Conservation (phyloP, 257 asterid species). For the Gentiana straminea region DNA sequence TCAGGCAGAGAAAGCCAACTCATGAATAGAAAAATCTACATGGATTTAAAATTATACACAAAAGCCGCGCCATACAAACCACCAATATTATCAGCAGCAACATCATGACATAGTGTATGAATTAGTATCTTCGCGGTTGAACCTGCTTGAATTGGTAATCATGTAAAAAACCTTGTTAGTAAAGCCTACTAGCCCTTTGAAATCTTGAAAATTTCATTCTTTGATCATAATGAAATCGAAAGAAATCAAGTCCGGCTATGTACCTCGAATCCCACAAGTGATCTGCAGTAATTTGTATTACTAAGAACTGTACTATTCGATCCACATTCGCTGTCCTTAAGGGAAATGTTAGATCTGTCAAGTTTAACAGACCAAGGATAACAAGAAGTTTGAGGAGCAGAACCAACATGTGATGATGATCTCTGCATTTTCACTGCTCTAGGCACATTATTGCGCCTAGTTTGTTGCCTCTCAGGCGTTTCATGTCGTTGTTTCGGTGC, state of each 20-base stretch:
- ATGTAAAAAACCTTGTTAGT: too few relatives aligned
- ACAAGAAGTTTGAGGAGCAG: slow-evolving; percentile 50
- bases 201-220: too few relatives aligned
- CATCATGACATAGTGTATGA: neutral
- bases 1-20: too few relatives aligned
- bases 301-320: slow-evolving; percentile 68
- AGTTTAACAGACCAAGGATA: slow-evolving; percentile 92
- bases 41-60: too few relatives aligned
- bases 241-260: slow-evolving; percentile 1
- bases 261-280: slow-evolving; percentile 71
- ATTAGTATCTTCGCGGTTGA: slow-evolving; percentile 34
- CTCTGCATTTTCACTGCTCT: slow-evolving; percentile 85
- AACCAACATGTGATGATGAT: slow-evolving; percentile 78
- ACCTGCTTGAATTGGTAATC: slow-evolving; percentile 19
- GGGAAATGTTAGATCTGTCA: slow-evolving; percentile 59
- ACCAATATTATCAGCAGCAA: neutral
- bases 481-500: slow-evolving; percentile 94
- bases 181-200: too few relatives aligned
- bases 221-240: too few relatives aligned
- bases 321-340: slow-evolving; percentile 83
- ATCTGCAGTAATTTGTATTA: slow-evolving; percentile 63
- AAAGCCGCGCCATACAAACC: too few relatives aligned
- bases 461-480: slow-evolving; percentile 54
- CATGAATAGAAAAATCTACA: too few relatives aligned
- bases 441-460: slow-evolving; percentile 66